phyloP scores from a whole-genome alignment of 2,329 filamentous ascomycete genomes.

The Magnaporthiopsis rhizophila region DNA sequence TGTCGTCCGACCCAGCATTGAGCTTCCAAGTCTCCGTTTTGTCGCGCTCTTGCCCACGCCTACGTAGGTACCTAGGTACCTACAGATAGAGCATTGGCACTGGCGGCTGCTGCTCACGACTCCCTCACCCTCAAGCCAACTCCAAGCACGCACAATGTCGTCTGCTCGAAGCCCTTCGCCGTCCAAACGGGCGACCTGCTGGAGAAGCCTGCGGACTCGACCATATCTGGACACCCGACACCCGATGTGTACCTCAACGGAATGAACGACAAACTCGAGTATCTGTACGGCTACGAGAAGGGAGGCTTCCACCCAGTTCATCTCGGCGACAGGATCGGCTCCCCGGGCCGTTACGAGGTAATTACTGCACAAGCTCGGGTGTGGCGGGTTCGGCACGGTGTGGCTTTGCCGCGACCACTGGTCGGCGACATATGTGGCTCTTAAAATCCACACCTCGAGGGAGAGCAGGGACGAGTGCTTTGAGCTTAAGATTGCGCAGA shows the following conservation, averaged over 20 bases:
- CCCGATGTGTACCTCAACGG: background rate
- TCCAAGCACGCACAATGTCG: too few species aligned
- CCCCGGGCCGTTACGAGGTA: slow-evolving; percentile 14
- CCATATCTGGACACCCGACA: too few species aligned
- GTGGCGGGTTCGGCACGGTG: slow-evolving; percentile 16
- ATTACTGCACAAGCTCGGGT: slow-evolving; percentile 18
- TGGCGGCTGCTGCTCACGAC: too few species aligned
- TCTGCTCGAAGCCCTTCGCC: too few species aligned
- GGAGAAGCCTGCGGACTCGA: too few species aligned
- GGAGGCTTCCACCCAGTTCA: slow-evolving; percentile 18
- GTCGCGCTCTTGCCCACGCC: too few species aligned
- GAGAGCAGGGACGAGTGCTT: background rate
- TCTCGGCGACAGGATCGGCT: slow-evolving; percentile 14
- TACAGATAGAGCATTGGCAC: too few species aligned
- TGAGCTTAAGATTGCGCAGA: background rate
- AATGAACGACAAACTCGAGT: slow-evolving; percentile 7
- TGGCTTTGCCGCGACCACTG: slow-evolving; percentile 17
- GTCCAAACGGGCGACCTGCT: too few species aligned
- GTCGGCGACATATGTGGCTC: slow-evolving; percentile 6
- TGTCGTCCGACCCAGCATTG: too few species aligned
- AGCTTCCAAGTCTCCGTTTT: too few species aligned
- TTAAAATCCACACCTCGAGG: background rate
- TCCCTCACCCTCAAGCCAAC: too few species aligned
- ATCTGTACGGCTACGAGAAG: slow-evolving; percentile 9
- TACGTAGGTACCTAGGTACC: too few species aligned